These are phyloP conservation scores for Suhomyces sp. DNA, from an alignment of 805 yeast genomes.

Conservation along the genomic window DNA sequence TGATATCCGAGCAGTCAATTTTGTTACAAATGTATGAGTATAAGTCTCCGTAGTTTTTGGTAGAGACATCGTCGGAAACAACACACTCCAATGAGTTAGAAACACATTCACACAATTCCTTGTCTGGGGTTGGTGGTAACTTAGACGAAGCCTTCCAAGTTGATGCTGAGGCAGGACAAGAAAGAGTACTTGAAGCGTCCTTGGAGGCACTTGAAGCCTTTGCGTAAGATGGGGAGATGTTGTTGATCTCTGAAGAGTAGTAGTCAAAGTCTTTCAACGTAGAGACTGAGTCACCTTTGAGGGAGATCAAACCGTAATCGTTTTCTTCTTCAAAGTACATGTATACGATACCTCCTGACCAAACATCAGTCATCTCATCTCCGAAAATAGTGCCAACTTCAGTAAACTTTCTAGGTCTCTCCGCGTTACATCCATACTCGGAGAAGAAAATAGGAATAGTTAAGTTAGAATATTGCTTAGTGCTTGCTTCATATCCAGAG, in stretches of 20 bases:
- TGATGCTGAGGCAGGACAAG: constrained; percentile 57
- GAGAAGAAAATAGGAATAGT: constrained; percentile 82
- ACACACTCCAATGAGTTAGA: constrained; percentile 56
- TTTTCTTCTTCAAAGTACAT: constrained; percentile 87
- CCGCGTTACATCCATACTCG: constrained; percentile 82
- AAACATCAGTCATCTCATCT: constrained; percentile 76
- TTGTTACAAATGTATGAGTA: constrained; percentile 57
- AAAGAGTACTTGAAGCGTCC: constrained; percentile 33
- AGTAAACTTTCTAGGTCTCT: constrained; percentile 70
- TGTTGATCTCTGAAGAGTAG: constrained; percentile 34
- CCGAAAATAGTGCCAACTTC: constrained; percentile 70
- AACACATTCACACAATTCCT: constrained; percentile 63
- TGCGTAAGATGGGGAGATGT: constrained; percentile 37
- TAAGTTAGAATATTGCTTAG: constrained; percentile 67
- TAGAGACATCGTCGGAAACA: constrained; percentile 50
- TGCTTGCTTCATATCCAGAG: constrained; percentile 71
- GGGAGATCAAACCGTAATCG: constrained; percentile 73
- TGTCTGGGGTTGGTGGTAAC: constrained; percentile 78
- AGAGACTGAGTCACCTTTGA: constrained; percentile 23
- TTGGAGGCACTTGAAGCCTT: constrained; percentile 36
- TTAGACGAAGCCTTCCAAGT: constrained; percentile 66
- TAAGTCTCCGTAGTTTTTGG: constrained; percentile 57
- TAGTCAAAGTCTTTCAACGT: constrained; percentile 25
- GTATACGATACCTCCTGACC: constrained; percentile 94
- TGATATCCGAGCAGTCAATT: constrained; percentile 60